These are phyloP conservation scores for Elongisporangium undulatum DNA, from an alignment of 352 stramenopile species.

Conservation along the genomic window DNA sequence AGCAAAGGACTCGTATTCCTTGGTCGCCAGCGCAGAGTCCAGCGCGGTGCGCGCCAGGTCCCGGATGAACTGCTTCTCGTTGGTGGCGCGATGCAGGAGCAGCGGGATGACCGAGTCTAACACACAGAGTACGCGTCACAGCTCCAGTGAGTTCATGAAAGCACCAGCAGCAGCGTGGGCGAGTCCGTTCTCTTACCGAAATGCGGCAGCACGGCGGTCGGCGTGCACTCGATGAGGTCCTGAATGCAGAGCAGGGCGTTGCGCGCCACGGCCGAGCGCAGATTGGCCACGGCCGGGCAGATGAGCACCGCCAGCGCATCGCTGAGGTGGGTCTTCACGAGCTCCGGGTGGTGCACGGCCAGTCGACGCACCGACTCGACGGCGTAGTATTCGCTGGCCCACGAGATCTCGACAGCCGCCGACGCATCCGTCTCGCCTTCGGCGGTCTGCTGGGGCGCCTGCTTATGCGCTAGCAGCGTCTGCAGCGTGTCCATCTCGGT, in stretches of 20 bases:
- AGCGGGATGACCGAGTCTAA: slow-evolving; percentile 42
- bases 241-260: slow-evolving; percentile 68
- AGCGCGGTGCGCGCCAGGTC: slow-evolving; percentile 43
- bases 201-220: slow-evolving; percentile 16
- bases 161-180: slow-evolving; percentile 1
- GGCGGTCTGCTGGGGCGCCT: background rate
- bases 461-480: slow-evolving; percentile 21
- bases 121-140: background rate
- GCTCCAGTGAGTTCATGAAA: background rate
- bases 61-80: slow-evolving; percentile 74
- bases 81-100: slow-evolving; percentile 42
- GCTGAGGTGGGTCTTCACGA: background rate
- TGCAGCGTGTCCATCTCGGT: slow-evolving; percentile 27
- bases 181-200: slow-evolving; percentile 14
- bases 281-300: slow-evolving; percentile 44
- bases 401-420: slow-evolving; percentile 19
- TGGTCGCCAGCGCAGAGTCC: slow-evolving; percentile 29
- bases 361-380: slow-evolving; percentile 42
- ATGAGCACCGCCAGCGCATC: slow-evolving; percentile 28
- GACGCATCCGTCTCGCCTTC: background rate
- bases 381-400: slow-evolving; percentile 35
- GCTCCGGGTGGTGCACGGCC: slow-evolving; percentile 24
- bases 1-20: slow-evolving; percentile 25
- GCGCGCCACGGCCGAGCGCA: slow-evolving; percentile 59
- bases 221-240: slow-evolving; percentile 37